Evolutionary conservation across 2,329 filamentous ascomycete genomes (phyloP).

Genomic region (Cladosporium oxysporum): DNA sequence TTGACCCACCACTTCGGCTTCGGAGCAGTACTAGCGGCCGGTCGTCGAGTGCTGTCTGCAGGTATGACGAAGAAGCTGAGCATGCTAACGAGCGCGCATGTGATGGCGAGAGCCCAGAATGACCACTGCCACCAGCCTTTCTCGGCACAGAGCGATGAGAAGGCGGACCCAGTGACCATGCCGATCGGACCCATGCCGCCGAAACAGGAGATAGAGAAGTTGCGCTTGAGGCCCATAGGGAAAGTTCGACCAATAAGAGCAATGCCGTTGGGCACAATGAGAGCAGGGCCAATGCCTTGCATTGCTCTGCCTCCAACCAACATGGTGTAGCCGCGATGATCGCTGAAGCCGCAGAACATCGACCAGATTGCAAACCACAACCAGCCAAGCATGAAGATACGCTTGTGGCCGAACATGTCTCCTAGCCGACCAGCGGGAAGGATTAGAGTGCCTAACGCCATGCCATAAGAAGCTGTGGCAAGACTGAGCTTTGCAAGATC

Average conservation of each 20-base stretch:
- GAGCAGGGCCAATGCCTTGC: constrained; percentile 43
- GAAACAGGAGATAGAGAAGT: constrained; percentile 42
- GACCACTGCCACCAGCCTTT: constrained; percentile 39
- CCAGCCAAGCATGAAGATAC: constrained; percentile 44
- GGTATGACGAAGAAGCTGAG: constrained; percentile 21
- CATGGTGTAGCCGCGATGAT: constrained; percentile 37
- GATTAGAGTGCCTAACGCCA: constrained; percentile 49
- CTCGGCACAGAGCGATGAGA: constrained; percentile 37
- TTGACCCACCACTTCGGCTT: constrained; percentile 19
- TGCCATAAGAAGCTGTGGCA: constrained; percentile 46
- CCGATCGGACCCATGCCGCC: constrained; percentile 40
- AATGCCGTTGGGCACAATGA: constrained; percentile 42
- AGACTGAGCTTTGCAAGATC: constrained; percentile 47
- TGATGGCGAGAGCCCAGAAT: constrained; percentile 36
- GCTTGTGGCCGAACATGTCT: constrained; percentile 48
- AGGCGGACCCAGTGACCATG: constrained; percentile 38
- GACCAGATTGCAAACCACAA: constrained; percentile 45
- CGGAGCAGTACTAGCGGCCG: neutral
- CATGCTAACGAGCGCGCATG: constrained; percentile 27
- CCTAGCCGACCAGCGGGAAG: constrained; percentile 46
- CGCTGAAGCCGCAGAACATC: constrained; percentile 41
- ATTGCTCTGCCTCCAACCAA: constrained; percentile 43
- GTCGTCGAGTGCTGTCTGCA: neutral
- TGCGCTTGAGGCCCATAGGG: constrained; percentile 39
- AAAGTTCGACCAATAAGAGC: constrained; percentile 41